phyloP scores from a whole-genome alignment of 2,329 filamentous ascomycete species.

The Xylaria sp. region DNA sequence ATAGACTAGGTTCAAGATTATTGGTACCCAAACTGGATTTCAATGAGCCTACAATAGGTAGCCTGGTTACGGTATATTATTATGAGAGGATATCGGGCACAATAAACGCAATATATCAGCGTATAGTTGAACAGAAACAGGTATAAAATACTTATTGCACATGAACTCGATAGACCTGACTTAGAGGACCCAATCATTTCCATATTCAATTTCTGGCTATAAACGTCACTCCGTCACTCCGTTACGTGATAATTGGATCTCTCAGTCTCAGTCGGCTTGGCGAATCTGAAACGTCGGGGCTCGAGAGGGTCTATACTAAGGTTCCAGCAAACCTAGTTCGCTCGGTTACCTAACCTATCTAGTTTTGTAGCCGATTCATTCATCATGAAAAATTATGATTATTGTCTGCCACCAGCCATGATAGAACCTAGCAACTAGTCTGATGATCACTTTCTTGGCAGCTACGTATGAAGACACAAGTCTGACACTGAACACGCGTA shows the following conservation, averaged over 20 bases:
- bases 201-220: not conserved
- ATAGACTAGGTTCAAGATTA: not conserved
- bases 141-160: not conserved
- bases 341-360: not conserved
- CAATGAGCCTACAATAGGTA: not conserved
- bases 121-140: not conserved
- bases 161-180: not conserved
- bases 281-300: conserved; percentile 32
- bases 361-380: conserved; percentile 16
- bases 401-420: not conserved
- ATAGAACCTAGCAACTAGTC: not conserved
- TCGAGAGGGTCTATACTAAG: conserved; percentile 1
- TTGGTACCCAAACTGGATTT: not conserved
- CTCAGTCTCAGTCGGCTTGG: conserved; percentile 30
- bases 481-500: not conserved
- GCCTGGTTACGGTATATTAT: not conserved
- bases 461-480: conserved; percentile 5
- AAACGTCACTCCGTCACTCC: conserved; percentile 8
- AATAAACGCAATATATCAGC: not conserved
- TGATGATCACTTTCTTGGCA: not conserved
- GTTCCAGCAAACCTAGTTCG: conserved; percentile 20
- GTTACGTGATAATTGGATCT: conserved; percentile 10
- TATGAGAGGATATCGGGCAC: not conserved
- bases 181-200: not conserved
- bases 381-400: not conserved